Evolutionary conservation across 2,329 filamentous ascomycete species (phyloP).

Genomic region (Cryphonectria japonica): DNA sequence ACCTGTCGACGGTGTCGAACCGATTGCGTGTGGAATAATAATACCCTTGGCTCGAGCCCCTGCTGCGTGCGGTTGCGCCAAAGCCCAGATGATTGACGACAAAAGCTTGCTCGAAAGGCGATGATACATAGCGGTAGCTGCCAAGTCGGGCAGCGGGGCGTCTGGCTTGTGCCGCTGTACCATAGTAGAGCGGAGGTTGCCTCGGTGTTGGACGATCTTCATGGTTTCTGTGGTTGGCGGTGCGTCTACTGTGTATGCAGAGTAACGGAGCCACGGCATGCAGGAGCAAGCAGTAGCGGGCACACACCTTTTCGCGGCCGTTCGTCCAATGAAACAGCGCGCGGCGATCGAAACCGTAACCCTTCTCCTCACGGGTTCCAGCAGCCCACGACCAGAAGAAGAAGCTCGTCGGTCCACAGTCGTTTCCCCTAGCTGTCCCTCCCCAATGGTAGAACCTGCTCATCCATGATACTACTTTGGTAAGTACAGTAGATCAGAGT

Average conservation of each 20-base stretch:
- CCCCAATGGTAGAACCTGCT: not conserved
- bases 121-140: not conserved
- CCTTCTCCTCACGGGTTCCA: constrained; percentile 11
- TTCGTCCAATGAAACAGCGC: constrained; percentile 24
- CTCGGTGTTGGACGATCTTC: constrained; percentile 6
- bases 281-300: constrained; percentile 26
- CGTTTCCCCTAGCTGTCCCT: not conserved
- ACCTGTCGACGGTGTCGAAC: not conserved
- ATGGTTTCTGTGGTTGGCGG: constrained; percentile 16
- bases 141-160: not conserved
- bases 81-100: constrained; percentile 6
- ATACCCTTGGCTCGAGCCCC: not conserved
- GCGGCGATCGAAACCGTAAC: constrained; percentile 14
- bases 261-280: constrained; percentile 25
- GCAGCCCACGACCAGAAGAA: constrained; percentile 7
- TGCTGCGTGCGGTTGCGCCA: not conserved
- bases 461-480: not conserved
- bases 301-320: constrained; percentile 12
- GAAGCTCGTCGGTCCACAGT: constrained; percentile 12
- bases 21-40: not conserved
- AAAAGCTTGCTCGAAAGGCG: constrained; percentile 10
- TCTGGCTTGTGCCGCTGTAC: not conserved
- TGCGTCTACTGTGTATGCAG: constrained; percentile 22
- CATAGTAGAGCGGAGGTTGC: not conserved
- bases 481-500: constrained; percentile 4